These are phyloP conservation scores for Rhipidocladum racemiflorum DNA, from an alignment of 176 grass and related monocot genomes.

Conservation along the genomic window DNA sequence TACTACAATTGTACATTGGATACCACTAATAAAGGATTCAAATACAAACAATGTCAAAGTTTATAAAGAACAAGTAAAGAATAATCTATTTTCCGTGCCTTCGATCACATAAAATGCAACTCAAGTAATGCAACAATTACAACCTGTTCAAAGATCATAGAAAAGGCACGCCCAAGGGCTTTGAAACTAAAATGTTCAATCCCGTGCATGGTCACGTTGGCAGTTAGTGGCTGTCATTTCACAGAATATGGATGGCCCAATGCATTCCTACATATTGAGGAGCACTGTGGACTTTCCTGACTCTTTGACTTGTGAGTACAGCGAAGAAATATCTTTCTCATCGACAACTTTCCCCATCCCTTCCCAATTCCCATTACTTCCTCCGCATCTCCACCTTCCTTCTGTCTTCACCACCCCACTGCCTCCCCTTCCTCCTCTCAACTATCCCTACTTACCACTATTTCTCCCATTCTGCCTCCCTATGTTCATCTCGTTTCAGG, in stretches of 20 bases:
- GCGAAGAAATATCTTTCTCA: neutral
- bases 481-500: neutral
- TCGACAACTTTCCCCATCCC: neutral
- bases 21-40: neutral
- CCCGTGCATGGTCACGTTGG: neutral
- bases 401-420: neutral
- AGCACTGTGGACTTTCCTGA: neutral
- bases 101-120: neutral
- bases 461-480: neutral
- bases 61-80: neutral
- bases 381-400: neutral
- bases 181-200: constrained; percentile 1
- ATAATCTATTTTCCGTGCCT: neutral
- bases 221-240: constrained; percentile 16
- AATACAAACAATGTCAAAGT: neutral
- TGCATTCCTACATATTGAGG: neutral
- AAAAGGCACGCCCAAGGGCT: neutral
- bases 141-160: neutral
- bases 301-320: neutral
- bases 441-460: neutral
- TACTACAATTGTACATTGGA: neutral
- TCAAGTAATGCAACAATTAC: neutral
- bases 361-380: neutral
- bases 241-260: neutral
- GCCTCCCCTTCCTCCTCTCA: neutral